Evolutionary conservation across 2,329 filamentous ascomycete species (phyloP), one percentile per base, ranked within the genome.

Genomic region (Ophiostoma ulmi): DNA sequence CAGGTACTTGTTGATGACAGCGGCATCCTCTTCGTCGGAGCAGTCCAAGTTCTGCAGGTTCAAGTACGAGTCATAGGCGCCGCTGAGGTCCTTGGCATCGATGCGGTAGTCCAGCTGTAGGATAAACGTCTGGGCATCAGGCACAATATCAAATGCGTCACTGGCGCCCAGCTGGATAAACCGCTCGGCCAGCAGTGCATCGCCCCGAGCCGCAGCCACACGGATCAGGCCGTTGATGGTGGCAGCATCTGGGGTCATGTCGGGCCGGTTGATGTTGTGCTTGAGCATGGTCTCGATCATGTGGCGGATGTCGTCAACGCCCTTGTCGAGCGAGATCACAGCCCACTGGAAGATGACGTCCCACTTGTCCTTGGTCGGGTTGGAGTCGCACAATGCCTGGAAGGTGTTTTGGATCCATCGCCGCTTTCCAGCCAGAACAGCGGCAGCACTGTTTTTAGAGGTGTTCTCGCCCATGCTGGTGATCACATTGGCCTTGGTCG

Each of bases 201-300:
- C 89, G 13, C 89, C 83, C 70, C 85, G 85, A n/a, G 87, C 86
- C 11, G 92, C 89, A 17, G 92, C 91, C 71, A 89, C 88, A 69
- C 87, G 85, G 22, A 98, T 84, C 36, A 98, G 83, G 6, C 83
- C 81, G 76, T 98, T 97, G 75, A 98, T 88, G 6, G 91, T 93
- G 3, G 85, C 80, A 7, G 88, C 88, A 70, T 92, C 89, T 0
- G 93, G 87, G 7, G 82, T 79, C 3, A 85, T 72, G 22, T 64
- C 74, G 20, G 81, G 80, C 70, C 82, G 77, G 71, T 84, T 78
- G 69, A 81, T 76, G 73, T 82, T 84, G 67, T 83, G 80, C 52
- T 81, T 79, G n/a, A 82, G 79, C 84, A 93, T 90, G 26, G 89
- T 83, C 63, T 86, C 82, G 72, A 95, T 86, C 87, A 94, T 93